phyloP scores from a whole-genome alignment of 1,139 yeast species.

The Geotrichum australiense region DNA sequence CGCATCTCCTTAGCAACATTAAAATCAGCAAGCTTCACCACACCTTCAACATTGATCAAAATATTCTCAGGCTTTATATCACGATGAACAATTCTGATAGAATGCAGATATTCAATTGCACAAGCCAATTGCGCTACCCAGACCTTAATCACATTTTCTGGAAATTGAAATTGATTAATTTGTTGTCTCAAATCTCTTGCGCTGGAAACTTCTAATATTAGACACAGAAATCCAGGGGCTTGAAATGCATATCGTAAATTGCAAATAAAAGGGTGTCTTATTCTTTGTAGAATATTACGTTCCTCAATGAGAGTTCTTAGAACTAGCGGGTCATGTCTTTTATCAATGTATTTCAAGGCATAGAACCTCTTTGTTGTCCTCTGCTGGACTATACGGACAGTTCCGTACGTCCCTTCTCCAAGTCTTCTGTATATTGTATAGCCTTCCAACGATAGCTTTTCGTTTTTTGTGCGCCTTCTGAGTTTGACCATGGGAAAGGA shows the following conservation, averaged over 20 bases:
- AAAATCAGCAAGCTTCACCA: conserved; percentile 80
- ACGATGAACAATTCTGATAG: conserved; percentile 69
- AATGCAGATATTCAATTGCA: conserved; percentile 60
- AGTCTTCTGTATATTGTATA: conserved; percentile 11
- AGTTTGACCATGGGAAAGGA: too few relatives aligned
- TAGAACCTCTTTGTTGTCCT: conserved; percentile 48
- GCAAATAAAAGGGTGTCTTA: conserved; percentile 73
- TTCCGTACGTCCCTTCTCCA: conserved; percentile 47
- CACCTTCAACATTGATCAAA: conserved; percentile 50
- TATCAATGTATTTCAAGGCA: conserved; percentile 57
- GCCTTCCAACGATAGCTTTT: conserved; percentile 7
- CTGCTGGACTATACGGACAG: conserved; percentile 61
- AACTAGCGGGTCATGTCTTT: conserved; percentile 23
- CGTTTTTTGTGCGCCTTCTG: background rate
- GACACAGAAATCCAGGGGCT: conserved; percentile 62
- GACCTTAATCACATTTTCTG: conserved; percentile 56
- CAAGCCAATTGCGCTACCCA: conserved; percentile 62
- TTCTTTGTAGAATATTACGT: conserved; percentile 48
- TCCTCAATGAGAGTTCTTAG: conserved; percentile 43
- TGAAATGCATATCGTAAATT: conserved; percentile 77
- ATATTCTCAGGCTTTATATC: conserved; percentile 90
- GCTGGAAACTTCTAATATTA: conserved; percentile 67
- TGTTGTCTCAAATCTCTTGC: conserved; percentile 90
- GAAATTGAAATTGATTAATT: conserved; percentile 45
- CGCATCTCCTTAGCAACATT: conserved; percentile 78